Conservation (phyloP, 192 early-diverging fungal species). For the Thamnidium elegans region DNA sequence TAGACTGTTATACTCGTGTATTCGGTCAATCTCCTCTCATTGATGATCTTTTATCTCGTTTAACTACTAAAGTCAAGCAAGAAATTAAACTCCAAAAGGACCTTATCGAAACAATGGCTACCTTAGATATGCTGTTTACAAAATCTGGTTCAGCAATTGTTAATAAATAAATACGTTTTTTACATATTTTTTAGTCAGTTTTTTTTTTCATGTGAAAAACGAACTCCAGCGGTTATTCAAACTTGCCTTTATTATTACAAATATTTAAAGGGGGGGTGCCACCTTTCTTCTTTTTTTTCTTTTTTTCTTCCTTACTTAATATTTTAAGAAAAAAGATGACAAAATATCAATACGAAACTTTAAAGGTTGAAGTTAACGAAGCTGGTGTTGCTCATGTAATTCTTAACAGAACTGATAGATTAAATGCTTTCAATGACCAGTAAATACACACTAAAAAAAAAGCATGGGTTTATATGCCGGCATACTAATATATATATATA, state of each 20-base stretch:
- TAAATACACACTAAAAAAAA: constrained; percentile 23
- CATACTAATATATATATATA: no score
- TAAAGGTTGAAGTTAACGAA: constrained; percentile 55
- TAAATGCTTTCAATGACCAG: constrained; percentile 79
- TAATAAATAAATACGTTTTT: no score
- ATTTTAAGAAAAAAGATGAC: neutral
- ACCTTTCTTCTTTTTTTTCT: constrained; percentile 54
- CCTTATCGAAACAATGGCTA: constrained; percentile 72
- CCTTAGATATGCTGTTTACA: constrained; percentile 83
- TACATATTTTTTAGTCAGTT: no score
- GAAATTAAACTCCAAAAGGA: constrained; percentile 82
- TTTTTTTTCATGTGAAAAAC: no score
- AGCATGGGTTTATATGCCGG: constrained; percentile 4
- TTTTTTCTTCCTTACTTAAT: neutral
- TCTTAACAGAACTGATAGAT: constrained; percentile 76
- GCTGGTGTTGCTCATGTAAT: constrained; percentile 76
- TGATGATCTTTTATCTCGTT: constrained; percentile 67
- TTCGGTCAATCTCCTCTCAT: constrained; percentile 78
- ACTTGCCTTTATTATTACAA: no score
- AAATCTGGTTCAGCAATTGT: constrained; percentile 16
- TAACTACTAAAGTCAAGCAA: constrained; percentile 68
- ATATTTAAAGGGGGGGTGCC: no score
- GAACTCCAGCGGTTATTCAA: no score
- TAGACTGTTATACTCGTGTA: constrained; percentile 82
- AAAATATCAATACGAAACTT: constrained; percentile 42